Conservation (phyloP, 805 yeast genomes). For the Maudiozyma bulderi region DNA sequence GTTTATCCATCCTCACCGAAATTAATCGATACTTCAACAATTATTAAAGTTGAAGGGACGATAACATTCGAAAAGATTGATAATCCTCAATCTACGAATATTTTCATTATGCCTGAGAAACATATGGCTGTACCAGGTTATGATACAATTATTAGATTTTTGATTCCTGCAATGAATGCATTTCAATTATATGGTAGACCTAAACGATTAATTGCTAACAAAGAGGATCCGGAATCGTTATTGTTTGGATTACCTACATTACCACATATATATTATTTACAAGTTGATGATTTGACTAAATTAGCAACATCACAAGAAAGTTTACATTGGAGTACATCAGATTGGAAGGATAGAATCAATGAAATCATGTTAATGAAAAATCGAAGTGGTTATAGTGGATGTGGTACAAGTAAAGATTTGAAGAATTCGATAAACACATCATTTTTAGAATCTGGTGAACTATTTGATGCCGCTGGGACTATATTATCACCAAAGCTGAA, state of each 20-base stretch:
- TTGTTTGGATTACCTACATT: conserved; percentile 66
- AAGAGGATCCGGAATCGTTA: conserved; percentile 44
- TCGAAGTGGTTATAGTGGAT: conserved; percentile 58
- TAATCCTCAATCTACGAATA: conserved; percentile 36
- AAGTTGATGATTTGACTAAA: conserved; percentile 47
- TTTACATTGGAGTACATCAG: conserved; percentile 45
- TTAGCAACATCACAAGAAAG: conserved; percentile 30
- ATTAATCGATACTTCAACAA: conserved; percentile 76
- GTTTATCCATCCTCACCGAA: conserved; percentile 82
- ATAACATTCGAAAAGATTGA: conserved; percentile 50
- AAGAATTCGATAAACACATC: conserved; percentile 47
- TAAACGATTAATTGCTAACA: conserved; percentile 46
- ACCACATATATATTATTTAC: conserved; percentile 56
- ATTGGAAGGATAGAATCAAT: conserved; percentile 52
- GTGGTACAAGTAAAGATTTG: conserved; percentile 60
- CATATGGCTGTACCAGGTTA: conserved; percentile 66
- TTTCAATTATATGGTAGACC: conserved; percentile 73
- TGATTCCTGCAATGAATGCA: conserved; percentile 61
- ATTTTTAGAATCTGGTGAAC: conserved; percentile 30
- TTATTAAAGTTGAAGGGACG: conserved; percentile 80
- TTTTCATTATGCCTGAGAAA: conserved; percentile 57
- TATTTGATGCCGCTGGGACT: conserved; percentile 21
- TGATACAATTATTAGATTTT: conserved; percentile 63
- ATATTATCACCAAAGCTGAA: conserved; percentile 10
- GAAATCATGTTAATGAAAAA: conserved; percentile 46